These are phyloP conservation scores for Leavenworthia alabamica DNA, from an alignment of 345 rosid species.

Conservation along the genomic window DNA sequence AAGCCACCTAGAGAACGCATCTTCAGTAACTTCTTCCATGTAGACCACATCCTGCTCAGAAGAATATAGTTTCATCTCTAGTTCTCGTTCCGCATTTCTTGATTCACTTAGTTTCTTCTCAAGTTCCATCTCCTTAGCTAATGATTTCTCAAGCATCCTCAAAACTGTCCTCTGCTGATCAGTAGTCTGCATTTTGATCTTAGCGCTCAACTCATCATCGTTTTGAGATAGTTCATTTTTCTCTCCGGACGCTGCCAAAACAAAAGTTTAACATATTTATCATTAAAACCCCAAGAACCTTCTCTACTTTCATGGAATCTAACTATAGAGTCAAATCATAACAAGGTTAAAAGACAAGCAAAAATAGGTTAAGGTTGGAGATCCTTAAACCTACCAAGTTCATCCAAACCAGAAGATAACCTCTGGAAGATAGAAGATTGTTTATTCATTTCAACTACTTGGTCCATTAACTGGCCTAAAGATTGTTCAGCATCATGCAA, in stretches of 20 bases:
- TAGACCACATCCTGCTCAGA: conserved; percentile 48
- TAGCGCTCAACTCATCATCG: conserved; percentile 41
- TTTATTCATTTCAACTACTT: conserved; percentile 54
- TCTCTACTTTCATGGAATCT: background rate
- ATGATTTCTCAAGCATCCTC: conserved; percentile 89
- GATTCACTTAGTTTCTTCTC: conserved; percentile 76
- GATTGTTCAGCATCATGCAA: conserved; percentile 48
- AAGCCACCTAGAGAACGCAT: conserved; percentile 49
- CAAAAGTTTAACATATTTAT: background rate
- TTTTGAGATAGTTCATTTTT: conserved; percentile 21
- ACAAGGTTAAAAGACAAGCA: background rate
- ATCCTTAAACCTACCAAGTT: conserved; percentile 47
- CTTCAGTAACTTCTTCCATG: conserved; percentile 61
- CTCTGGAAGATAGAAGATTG: conserved; percentile 54
- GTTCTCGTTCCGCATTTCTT: conserved; percentile 48
- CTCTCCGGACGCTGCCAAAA: conserved; percentile 45
- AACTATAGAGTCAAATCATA: background rate
- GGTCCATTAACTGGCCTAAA: conserved; percentile 48
- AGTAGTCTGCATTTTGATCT: conserved; percentile 70
- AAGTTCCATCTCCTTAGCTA: conserved; percentile 89
- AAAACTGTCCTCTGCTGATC: conserved; percentile 68
- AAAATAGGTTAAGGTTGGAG: background rate
- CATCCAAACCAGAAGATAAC: conserved; percentile 42
- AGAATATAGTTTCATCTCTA: conserved; percentile 45
- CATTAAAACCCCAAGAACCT: background rate